A percentile compares a stretch with the other conserved stretches of the same genome.
These are phyloP conservation scores for Exobasidium cylindrosporum DNA, from an alignment of 1,284 basidiomycete species.

Conservation along the genomic window DNA sequence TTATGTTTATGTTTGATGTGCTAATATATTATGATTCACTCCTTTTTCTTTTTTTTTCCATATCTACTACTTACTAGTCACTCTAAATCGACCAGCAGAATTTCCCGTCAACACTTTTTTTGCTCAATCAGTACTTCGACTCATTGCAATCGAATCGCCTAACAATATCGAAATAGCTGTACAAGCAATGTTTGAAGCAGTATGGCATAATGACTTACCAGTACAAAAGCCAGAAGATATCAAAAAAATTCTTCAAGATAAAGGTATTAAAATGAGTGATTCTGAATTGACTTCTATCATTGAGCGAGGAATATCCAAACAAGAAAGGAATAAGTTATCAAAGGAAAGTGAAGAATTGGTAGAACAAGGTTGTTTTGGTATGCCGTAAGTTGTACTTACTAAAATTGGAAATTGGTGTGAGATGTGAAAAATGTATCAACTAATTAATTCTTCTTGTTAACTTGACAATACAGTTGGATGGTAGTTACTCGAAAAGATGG, in stretches of 20 bases:
- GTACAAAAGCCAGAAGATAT: constrained; percentile 27
- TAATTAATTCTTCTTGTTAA: not conserved
- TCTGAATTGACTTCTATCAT: constrained; percentile 15
- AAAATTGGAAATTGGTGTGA: too few relatives aligned
- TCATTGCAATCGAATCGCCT: constrained; percentile 16
- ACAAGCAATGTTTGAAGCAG: constrained; percentile 28
- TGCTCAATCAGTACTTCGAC: constrained; percentile 32
- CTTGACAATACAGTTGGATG: constrained; percentile 13
- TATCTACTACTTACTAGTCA: constrained; percentile 10
- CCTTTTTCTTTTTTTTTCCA: not conserved
- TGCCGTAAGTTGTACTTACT: constrained; percentile 44
- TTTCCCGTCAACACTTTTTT: constrained; percentile 48
- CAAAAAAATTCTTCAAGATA: constrained; percentile 10
- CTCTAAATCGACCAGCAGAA: constrained; percentile 26
- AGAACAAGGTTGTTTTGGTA: constrained; percentile 32
- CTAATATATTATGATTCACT: too few relatives aligned
- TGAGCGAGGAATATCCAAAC: constrained; percentile 6
- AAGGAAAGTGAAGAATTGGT: constrained; percentile 26
- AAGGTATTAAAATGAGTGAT: constrained; percentile 14
- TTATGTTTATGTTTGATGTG: not conserved
- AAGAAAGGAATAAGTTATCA: constrained; percentile 15
- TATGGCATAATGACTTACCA: constrained; percentile 35
- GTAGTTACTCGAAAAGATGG: constrained; percentile 24
- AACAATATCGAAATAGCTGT: constrained; percentile 21
- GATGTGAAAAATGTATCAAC: not conserved